phyloP scores from a whole-genome alignment of 768 basidiomycete species.

The Cyclocybe cylindracea region DNA sequence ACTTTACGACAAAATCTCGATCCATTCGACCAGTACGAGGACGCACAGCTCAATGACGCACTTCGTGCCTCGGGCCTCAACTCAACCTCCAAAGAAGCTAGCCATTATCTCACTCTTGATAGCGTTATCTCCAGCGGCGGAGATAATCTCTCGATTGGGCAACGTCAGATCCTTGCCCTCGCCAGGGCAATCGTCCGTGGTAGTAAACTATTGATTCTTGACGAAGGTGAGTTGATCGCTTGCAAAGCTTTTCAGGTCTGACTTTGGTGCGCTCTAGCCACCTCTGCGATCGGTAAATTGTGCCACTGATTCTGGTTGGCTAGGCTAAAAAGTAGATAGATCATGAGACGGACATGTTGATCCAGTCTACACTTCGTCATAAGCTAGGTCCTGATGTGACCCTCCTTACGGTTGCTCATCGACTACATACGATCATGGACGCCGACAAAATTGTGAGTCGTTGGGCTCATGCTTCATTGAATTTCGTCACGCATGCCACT shows the following conservation, averaged over 20 bases:
- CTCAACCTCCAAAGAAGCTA: constrained; percentile 40
- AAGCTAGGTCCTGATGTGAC: constrained; percentile 61
- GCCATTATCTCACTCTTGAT: constrained; percentile 46
- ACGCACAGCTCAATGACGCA: constrained; percentile 37
- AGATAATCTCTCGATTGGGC: constrained; percentile 72
- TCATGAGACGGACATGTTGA: constrained; percentile 61
- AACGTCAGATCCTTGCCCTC: constrained; percentile 67
- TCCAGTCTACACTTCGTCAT: constrained; percentile 65
- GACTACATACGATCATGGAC: constrained; percentile 66
- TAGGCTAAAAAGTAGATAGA: constrained; percentile 27
- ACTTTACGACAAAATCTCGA: constrained; percentile 63
- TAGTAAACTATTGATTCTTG: constrained; percentile 59
- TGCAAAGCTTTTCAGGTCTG: background rate
- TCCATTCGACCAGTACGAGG: constrained; percentile 57
- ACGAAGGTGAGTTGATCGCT: constrained; percentile 41
- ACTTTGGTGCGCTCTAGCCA: constrained; percentile 23
- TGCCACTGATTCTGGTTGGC: constrained; percentile 36
- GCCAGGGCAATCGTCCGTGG: constrained; percentile 56
- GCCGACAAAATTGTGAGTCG: constrained; percentile 48
- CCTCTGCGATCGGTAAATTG: constrained; percentile 52
- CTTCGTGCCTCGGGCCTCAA: constrained; percentile 36
- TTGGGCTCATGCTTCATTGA: background rate
- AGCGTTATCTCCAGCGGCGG: constrained; percentile 51
- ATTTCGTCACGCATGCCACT: background rate
- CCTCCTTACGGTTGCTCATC: constrained; percentile 66